phyloP scores from a whole-genome alignment of 1,139 yeast genomes.

The Geotrichum histeridarum region DNA sequence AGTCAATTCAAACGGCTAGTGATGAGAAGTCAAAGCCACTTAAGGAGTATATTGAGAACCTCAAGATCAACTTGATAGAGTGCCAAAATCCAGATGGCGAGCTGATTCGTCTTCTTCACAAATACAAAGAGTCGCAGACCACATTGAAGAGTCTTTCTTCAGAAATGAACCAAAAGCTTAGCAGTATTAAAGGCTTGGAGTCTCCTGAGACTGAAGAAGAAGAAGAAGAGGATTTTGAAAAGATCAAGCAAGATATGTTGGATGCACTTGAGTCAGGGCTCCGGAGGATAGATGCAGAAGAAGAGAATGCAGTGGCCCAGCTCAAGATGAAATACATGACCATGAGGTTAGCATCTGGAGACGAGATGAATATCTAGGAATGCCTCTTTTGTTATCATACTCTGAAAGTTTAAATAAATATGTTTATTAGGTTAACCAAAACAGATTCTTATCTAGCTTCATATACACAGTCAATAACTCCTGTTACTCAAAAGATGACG shows the following conservation, averaged over 20 bases:
- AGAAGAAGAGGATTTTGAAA: not conserved
- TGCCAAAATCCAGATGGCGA: not conserved
- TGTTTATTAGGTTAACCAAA: too few relatives aligned
- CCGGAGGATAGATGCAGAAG: slow-evolving; percentile 10
- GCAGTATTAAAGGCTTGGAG: too few relatives aligned
- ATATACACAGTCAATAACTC: not conserved
- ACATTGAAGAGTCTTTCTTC: not conserved
- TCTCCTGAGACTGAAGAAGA: not conserved
- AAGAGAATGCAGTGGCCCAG: slow-evolving; percentile 8
- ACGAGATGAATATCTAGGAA: too few relatives aligned
- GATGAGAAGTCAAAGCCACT: not conserved
- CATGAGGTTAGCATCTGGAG: slow-evolving; percentile 1
- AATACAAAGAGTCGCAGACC: not conserved
- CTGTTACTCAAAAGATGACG: not conserved
- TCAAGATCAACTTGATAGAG: not conserved
- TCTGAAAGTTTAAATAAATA: too few relatives aligned
- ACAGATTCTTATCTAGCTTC: not conserved
- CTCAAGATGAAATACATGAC: slow-evolving; percentile 11
- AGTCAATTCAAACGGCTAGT: not conserved
- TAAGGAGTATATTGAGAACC: not conserved
- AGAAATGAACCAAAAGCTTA: not conserved
- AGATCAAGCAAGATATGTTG: not conserved
- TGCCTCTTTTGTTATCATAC: too few relatives aligned
- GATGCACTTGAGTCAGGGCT: slow-evolving; percentile 1
- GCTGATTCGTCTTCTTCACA: not conserved